Base-by-base conservation (phyloP, 257 asterid genomes). In the Solanum phureja region DNA sequence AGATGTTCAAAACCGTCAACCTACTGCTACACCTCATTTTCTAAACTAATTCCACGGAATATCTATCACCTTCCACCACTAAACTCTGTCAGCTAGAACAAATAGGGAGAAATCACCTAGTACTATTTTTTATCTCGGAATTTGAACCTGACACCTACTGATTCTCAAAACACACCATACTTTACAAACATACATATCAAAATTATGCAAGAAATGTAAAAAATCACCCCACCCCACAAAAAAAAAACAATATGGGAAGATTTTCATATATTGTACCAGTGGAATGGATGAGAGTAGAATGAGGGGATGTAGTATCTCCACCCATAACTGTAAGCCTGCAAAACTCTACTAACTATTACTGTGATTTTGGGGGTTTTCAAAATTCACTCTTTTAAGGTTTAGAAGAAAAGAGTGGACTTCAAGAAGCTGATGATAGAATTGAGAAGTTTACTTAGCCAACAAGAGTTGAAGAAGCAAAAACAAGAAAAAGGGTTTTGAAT, bases 321-420 rank as follows among this genome's bases (percentile, higher is more conserved):
- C 96, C 98, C 98, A 94, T 94, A 73, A 74, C 62, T 44, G 87
- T 56, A 64, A 31, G 3, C 19, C 64, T 44, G 79, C 83, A 40
- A 19, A 49, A 18, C 69, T 49, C 38, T 44, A 79, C 8, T 27
- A 4, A 44, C 31, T 14, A 4, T 3, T 79, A 46, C 1, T 82
- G 29, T 49, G 18, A 18, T 3, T 49, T 82, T 82, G 4, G 19
- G n/a, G 24, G 4, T 14, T 44, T 18, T 81, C 6, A 29, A 81
- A 44, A 9, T 27, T 12, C 14, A 44, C 64, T 44, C 27, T 79
- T 44, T 46, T 24, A 24, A 12, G 37, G n/a, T 6, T 52, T 37
- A 29, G 60, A 76, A n/a, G 64, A 24, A n/a, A 44, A 24, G 84
- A 79, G 84, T 44, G 84, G 84, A 77, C 37, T 40, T 13, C 34